These are phyloP conservation scores for Leishmania aethiopica DNA, from an alignment of 208 protist genomes.

Conservation along the genomic window DNA sequence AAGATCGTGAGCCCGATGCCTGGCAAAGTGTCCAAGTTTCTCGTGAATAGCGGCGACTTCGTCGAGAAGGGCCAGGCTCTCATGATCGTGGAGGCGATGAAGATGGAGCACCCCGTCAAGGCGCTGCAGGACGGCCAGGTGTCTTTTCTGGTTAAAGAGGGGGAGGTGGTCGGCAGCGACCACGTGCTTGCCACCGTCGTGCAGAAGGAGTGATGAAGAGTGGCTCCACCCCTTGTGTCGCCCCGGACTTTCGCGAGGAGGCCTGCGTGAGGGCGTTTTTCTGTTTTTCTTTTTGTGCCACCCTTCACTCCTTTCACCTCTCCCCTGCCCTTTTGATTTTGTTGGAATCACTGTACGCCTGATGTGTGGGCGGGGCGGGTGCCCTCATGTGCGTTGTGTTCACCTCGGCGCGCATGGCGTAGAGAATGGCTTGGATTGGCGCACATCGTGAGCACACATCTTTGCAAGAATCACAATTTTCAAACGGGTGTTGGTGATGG, in stretches of 20 bases:
- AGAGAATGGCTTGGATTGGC: not conserved
- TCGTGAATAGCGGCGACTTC: conserved; percentile 70
- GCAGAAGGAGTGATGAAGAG: not conserved
- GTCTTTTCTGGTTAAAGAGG: conserved; percentile 49
- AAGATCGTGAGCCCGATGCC: conserved; percentile 93
- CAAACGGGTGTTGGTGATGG: not conserved
- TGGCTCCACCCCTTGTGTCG: not conserved
- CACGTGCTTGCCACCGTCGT: conserved; percentile 35
- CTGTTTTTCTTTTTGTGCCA: conserved; percentile 1
- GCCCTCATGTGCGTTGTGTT: not conserved
- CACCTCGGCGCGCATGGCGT: not conserved
- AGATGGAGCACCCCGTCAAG: conserved; percentile 94
- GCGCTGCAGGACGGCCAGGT: conserved; percentile 53
- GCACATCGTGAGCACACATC: not conserved
- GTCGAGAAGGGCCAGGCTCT: conserved; percentile 89
- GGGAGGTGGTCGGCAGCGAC: conserved; percentile 40
- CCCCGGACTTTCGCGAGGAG: not conserved
- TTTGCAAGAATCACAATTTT: not conserved
- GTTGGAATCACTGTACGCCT: not conserved
- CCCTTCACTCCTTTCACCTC: conserved; percentile 2
- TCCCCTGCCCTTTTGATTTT: not conserved
- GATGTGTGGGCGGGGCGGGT: not conserved
- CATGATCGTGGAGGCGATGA: conserved; percentile 96
- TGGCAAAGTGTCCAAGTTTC: conserved; percentile 87
- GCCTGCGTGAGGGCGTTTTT: not conserved